These are phyloP conservation scores for Dryas integrifolia DNA, from an alignment of 331 rosid genomes.

Conservation along the genomic window DNA sequence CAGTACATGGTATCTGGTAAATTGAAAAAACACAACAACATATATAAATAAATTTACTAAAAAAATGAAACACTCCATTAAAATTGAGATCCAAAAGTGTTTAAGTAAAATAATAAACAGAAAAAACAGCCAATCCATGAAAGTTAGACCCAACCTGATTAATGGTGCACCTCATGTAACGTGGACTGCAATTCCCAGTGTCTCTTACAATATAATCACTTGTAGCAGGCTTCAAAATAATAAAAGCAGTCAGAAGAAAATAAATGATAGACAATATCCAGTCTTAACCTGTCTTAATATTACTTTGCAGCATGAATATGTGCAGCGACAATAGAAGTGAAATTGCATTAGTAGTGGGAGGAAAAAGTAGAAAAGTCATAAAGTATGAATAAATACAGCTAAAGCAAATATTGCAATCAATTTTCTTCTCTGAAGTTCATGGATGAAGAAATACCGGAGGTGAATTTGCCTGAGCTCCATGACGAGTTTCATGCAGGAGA, in stretches of 20 bases:
- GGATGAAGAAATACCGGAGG: constrained; percentile 68
- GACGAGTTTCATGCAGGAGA: constrained; percentile 83
- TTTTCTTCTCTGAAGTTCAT: not conserved
- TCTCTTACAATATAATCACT: constrained; percentile 84
- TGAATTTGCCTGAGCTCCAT: constrained; percentile 80
- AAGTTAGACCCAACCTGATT: constrained; percentile 65
- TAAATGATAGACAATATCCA: not conserved
- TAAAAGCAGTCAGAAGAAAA: constrained; percentile 20
- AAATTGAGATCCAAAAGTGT: not conserved
- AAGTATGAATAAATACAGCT: not conserved
- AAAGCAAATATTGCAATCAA: not conserved
- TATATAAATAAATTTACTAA: not conserved
- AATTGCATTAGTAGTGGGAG: not conserved
- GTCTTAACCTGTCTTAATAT: not conserved
- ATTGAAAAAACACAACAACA: constrained; percentile 15
- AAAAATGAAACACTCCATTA: not conserved
- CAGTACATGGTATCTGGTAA: constrained; percentile 80
- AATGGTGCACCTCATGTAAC: constrained; percentile 96
- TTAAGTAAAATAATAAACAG: constrained; percentile 7
- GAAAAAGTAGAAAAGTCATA: not conserved
- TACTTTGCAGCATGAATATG: not conserved
- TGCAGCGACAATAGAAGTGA: constrained; percentile 8
- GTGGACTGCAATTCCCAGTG: constrained; percentile 96
- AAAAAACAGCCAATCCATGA: constrained; percentile 19
- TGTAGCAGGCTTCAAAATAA: constrained; percentile 79